These are phyloP conservation scores for Echeveria elegans DNA, from an alignment of 164 flowering plant genomes.

Conservation along the genomic window DNA sequence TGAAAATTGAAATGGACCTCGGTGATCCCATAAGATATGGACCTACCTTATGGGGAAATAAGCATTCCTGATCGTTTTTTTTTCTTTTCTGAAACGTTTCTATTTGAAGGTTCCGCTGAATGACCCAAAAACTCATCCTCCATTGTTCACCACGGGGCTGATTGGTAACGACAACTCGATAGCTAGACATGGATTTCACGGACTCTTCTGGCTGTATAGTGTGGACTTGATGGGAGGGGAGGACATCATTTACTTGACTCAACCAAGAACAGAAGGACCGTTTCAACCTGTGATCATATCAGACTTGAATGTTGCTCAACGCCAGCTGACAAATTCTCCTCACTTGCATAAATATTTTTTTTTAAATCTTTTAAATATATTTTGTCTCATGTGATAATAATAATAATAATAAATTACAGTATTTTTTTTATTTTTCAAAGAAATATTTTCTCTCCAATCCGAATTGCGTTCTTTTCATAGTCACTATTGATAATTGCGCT, in stretches of 20 bases:
- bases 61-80: conserved; percentile 5
- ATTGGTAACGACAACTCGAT: conserved; percentile 49
- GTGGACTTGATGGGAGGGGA: conserved; percentile 17
- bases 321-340: no score
- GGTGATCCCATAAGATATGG: conserved; percentile 8
- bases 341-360: no score
- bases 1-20: conserved; percentile 3
- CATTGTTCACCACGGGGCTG: conserved; percentile 16
- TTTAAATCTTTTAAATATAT: no score
- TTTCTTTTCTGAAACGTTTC: no score
- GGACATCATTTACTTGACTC: conserved; percentile 16
- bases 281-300: conserved; percentile 8
- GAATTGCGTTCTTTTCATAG: no score
- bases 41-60: conserved; percentile 8
- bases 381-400: no score
- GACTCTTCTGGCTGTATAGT: conserved; percentile 29
- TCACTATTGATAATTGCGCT: no score
- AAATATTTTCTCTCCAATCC: no score
- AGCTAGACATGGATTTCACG: conserved; percentile 61
- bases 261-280: conserved; percentile 8
- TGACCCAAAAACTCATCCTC: conserved; percentile 2
- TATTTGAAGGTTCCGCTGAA: conserved; percentile 7
- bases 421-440: no score
- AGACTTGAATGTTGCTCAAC: neutral
- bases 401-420: no score